phyloP scores from a whole-genome alignment of 2,329 filamentous ascomycete genomes.

The Aspergillus spinulosporus region DNA sequence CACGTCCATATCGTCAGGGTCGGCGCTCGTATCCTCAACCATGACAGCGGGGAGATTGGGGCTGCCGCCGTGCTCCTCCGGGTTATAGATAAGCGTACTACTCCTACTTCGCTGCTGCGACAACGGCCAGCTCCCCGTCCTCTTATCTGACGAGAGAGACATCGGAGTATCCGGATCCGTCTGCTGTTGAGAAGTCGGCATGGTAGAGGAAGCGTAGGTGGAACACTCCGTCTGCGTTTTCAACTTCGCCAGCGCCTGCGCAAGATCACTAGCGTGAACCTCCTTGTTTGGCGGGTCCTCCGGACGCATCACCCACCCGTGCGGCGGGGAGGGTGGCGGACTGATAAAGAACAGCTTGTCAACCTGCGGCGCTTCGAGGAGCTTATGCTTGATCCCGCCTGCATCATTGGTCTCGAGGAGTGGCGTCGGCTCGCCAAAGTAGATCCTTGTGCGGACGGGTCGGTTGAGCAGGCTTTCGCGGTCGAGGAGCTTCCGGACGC shows the following conservation, averaged over 20 bases:
- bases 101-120: conserved; percentile 49
- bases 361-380: conserved; percentile 57
- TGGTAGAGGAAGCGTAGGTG: background rate
- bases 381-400: conserved; percentile 43
- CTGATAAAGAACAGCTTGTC: conserved; percentile 67
- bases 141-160: conserved; percentile 35
- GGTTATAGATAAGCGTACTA: conserved; percentile 63
- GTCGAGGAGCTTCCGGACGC: conserved; percentile 47
- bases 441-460: conserved; percentile 42
- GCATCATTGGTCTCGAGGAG: conserved; percentile 34
- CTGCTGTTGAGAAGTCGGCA: background rate
- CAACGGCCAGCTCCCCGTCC: conserved; percentile 34
- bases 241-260: conserved; percentile 56
- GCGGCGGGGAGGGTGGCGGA: conserved; percentile 63
- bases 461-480: conserved; percentile 35
- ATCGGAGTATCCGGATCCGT: conserved; percentile 37
- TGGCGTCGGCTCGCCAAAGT: conserved; percentile 57
- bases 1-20: conserved; percentile 49
- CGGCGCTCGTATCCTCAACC: conserved; percentile 60
- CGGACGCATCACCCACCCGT: conserved; percentile 64
- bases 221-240: conserved; percentile 16
- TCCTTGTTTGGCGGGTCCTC: conserved; percentile 67
- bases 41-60: conserved; percentile 63
- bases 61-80: conserved; percentile 61
- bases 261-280: conserved; percentile 63